phyloP scores from a whole-genome alignment of 1,284 basidiomycete genomes.

The Trametes versicolor region DNA sequence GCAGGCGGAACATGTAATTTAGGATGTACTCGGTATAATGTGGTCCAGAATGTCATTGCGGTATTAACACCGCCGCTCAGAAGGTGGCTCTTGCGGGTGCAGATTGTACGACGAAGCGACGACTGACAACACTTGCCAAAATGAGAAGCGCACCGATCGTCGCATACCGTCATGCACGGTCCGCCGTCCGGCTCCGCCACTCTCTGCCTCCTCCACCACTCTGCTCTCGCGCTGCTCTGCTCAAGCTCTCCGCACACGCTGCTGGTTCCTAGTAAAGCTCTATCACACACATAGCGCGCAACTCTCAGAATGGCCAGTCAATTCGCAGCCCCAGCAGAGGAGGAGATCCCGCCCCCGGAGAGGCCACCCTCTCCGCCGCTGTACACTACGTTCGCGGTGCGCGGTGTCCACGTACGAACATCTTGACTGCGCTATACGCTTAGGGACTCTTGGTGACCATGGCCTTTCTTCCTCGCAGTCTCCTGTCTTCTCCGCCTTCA shows the following conservation, averaged over 20 bases:
- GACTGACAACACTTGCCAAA: slow-evolving; percentile 28
- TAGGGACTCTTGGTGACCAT: slow-evolving; percentile 33
- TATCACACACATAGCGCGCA: neutral
- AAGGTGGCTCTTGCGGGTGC: too few species aligned
- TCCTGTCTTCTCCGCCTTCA: slow-evolving; percentile 80
- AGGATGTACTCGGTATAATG: too few species aligned
- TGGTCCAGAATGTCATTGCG: too few species aligned
- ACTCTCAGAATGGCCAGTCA: slow-evolving; percentile 23
- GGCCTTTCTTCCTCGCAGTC: slow-evolving; percentile 53
- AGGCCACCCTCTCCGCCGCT: slow-evolving; percentile 77
- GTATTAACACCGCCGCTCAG: too few species aligned
- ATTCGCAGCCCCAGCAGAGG: slow-evolving; percentile 47
- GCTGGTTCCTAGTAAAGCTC: neutral
- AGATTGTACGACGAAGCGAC: neutral
- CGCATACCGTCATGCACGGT: neutral
- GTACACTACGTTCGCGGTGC: slow-evolving; percentile 71
- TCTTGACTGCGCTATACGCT: slow-evolving; percentile 20
- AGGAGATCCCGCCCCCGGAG: slow-evolving; percentile 71
- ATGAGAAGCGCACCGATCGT: slow-evolving; percentile 23
- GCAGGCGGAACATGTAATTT: too few species aligned
- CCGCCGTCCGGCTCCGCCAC: slow-evolving; percentile 1
- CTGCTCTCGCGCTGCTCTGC: neutral
- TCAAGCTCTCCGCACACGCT: neutral
- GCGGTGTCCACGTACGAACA: slow-evolving; percentile 75
- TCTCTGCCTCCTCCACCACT: neutral